These are phyloP conservation scores for Lentinula sp. DNA, from an alignment of 768 basidiomycete species.

Conservation along the genomic window DNA sequence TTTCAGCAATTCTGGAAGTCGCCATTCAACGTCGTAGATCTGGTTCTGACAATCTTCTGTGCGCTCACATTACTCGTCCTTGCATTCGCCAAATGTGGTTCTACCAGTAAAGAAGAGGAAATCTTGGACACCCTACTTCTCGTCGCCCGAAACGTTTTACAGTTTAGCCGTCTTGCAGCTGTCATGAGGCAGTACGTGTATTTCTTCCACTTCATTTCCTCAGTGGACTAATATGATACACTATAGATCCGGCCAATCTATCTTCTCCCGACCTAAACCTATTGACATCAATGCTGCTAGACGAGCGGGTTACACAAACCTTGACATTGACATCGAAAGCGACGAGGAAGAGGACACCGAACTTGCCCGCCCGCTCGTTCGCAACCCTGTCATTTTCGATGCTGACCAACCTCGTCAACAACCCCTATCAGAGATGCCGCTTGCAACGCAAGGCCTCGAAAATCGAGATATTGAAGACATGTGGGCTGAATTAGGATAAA, in stretches of 20 bases:
- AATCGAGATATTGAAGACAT: slow-evolving; percentile 63
- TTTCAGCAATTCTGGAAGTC: slow-evolving; percentile 93
- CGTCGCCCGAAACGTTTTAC: slow-evolving; percentile 87
- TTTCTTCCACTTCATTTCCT: slow-evolving; percentile 1
- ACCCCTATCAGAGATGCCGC: slow-evolving; percentile 52
- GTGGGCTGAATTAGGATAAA: slow-evolving; percentile 47
- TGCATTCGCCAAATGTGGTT: slow-evolving; percentile 78
- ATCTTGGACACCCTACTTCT: slow-evolving; percentile 89
- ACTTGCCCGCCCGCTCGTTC: slow-evolving; percentile 51
- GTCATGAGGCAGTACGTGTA: slow-evolving; percentile 86
- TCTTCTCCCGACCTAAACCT: slow-evolving; percentile 80
- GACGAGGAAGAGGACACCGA: slow-evolving; percentile 61
- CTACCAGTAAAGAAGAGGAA: slow-evolving; percentile 87
- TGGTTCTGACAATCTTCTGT: slow-evolving; percentile 86
- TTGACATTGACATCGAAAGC: slow-evolving; percentile 71
- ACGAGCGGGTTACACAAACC: slow-evolving; percentile 48
- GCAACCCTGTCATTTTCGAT: slow-evolving; percentile 62
- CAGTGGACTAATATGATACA: slow-evolving; percentile 8
- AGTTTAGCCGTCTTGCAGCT: slow-evolving; percentile 86
- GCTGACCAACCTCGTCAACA: slow-evolving; percentile 31
- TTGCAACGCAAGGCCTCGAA: slow-evolving; percentile 43
- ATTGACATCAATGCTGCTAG: slow-evolving; percentile 76
- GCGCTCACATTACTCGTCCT: slow-evolving; percentile 84
- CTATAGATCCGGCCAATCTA: slow-evolving; percentile 77
- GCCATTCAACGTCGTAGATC: slow-evolving; percentile 86